Conservation (phyloP, 352 stramenopile genomes). For the Phytophthora quininea region DNA sequence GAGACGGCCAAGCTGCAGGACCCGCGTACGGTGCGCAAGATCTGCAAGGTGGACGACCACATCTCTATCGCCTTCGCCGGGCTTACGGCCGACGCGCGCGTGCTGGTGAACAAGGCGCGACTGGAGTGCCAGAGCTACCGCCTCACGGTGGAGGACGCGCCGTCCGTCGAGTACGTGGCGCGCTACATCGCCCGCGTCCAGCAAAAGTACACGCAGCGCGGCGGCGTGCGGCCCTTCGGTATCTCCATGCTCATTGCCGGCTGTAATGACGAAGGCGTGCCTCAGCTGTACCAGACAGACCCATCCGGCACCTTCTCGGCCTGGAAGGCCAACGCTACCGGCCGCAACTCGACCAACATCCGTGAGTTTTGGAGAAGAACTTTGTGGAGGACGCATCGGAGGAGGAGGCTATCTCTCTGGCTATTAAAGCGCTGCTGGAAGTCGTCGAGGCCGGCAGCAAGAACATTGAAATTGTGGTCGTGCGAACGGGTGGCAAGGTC, state of each 20-base stretch:
- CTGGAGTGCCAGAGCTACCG: constrained; percentile 99
- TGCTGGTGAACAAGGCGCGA: constrained; percentile 97
- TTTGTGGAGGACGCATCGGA: constrained; percentile 93
- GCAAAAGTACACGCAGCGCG: constrained; percentile 98
- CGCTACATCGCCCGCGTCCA: constrained; percentile 97
- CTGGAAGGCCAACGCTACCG: constrained; percentile 99
- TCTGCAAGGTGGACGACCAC: constrained; percentile 98
- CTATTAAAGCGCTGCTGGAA: constrained; percentile 97
- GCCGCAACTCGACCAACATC: constrained; percentile 97
- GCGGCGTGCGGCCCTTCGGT: constrained; percentile 98
- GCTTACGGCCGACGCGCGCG: constrained; percentile 97
- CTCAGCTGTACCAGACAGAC: constrained; percentile 98
- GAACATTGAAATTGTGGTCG: constrained; percentile 99
- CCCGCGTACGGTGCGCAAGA: constrained; percentile 98
- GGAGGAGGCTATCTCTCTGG: constrained; percentile 91
- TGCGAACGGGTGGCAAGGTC: constrained; percentile 77
- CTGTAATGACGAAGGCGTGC: constrained; percentile 90
- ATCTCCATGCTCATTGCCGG: constrained; percentile 98
- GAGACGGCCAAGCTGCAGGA: constrained; percentile 95
- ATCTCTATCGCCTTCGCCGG: constrained; percentile 98
- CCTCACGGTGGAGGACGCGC: constrained; percentile 94
- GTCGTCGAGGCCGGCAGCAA: constrained; percentile 98
- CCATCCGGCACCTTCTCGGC: constrained; percentile 97
- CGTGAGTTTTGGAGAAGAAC: constrained; percentile 99
- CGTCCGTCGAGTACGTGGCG: constrained; percentile 97